These are phyloP conservation scores for Pichia sp. DNA, from an alignment of 1,139 yeast genomes.

Conservation along the genomic window DNA sequence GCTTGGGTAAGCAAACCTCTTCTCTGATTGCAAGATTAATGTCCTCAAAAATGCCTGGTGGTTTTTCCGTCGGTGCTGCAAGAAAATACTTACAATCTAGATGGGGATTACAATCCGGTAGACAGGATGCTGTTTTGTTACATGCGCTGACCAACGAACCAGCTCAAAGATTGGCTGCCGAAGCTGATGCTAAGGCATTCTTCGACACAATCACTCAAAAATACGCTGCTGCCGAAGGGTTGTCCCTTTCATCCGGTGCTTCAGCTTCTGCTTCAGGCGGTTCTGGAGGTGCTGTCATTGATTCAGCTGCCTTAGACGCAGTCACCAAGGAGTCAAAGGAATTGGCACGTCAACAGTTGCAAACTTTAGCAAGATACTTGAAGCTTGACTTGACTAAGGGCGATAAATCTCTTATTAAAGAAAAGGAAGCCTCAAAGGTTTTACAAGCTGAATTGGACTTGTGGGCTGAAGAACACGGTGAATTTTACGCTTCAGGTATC, in stretches of 20 bases:
- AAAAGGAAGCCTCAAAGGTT: slow-evolving; percentile 78
- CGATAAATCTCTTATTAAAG: slow-evolving; percentile 78
- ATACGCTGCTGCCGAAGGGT: slow-evolving; percentile 79
- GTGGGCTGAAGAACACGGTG: slow-evolving; percentile 95
- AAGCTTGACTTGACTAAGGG: slow-evolving; percentile 89
- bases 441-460: slow-evolving; percentile 88
- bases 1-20: slow-evolving; percentile 87
- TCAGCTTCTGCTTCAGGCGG: slow-evolving; percentile 35
- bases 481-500: slow-evolving; percentile 87
- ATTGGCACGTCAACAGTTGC: slow-evolving; percentile 92
- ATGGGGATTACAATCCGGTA: slow-evolving; percentile 88
- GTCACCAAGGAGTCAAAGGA: slow-evolving; percentile 84
- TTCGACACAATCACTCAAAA: slow-evolving; percentile 78
- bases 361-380: slow-evolving; percentile 90
- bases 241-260: slow-evolving; percentile 63
- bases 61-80: slow-evolving; percentile 85
- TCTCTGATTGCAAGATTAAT: slow-evolving; percentile 86
- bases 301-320: slow-evolving; percentile 94
- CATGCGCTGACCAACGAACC: slow-evolving; percentile 88
- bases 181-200: slow-evolving; percentile 84
- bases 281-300: slow-evolving; percentile 85
- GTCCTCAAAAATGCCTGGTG: slow-evolving; percentile 99
- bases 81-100: slow-evolving; percentile 86
- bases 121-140: slow-evolving; percentile 88
- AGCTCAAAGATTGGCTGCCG: slow-evolving; percentile 77